phyloP scores from a whole-genome alignment of 306 rosid species.

The Rosa multiflora region DNA sequence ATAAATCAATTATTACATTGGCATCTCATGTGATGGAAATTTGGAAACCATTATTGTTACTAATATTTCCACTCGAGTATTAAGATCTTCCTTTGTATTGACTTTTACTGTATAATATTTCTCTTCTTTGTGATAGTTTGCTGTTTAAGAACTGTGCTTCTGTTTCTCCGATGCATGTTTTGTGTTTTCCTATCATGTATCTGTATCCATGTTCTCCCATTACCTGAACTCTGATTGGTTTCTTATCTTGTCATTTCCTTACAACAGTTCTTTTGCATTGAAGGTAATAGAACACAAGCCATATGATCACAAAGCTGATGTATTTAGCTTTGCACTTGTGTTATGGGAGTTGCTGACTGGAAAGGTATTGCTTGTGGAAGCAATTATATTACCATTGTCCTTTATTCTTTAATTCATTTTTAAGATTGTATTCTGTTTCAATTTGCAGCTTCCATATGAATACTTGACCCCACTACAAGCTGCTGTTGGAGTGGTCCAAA shows the following conservation, averaged over 20 bases:
- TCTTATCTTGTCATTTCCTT: conserved; percentile 46
- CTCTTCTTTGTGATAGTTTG: background rate
- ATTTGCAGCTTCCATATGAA: conserved; percentile 89
- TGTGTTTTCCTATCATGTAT: background rate
- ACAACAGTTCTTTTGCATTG: conserved; percentile 63
- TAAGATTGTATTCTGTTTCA: conserved; percentile 13
- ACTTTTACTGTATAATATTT: background rate
- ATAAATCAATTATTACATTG: too few species aligned
- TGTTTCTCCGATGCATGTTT: background rate
- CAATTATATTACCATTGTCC: background rate
- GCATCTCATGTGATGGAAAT: too few species aligned
- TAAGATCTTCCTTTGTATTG: background rate
- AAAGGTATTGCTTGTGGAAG: conserved; percentile 57
- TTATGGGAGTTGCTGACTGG: conserved; percentile 93
- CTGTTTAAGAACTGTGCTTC: background rate
- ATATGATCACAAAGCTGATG: conserved; percentile 98
- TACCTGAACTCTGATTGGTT: conserved; percentile 4
- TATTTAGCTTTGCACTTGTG: conserved; percentile 92
- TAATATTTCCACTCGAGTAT: too few species aligned
- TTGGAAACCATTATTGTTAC: too few species aligned
- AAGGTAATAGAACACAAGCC: conserved; percentile 98
- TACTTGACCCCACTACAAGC: conserved; percentile 94
- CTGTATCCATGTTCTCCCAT: background rate
- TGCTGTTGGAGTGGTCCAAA: conserved; percentile 94
- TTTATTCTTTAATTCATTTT: background rate